Percentiles rank a stretch among this genome's conserved stretches.
Evolutionary conservation across 306 rosid species (phyloP).

Genomic region (Pyrus pyrifolia): DNA sequence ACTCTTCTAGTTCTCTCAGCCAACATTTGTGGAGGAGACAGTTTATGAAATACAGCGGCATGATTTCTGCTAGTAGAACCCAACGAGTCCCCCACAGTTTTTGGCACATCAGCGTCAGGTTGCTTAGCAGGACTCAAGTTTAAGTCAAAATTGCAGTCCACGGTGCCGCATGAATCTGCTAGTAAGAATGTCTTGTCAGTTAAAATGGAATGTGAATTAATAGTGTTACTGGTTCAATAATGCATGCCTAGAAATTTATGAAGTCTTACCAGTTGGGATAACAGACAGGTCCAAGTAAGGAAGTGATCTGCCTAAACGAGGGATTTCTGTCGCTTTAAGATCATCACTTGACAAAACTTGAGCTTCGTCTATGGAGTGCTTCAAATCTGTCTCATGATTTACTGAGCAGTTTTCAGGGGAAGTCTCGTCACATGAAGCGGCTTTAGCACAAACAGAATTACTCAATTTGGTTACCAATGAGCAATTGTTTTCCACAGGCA

Average conservation of each 20-base stretch:
- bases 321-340: constrained; percentile 8
- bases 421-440: constrained; percentile 21
- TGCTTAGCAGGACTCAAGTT: constrained; percentile 30
- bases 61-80: constrained; percentile 36
- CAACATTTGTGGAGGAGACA: constrained; percentile 23
- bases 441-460: constrained; percentile 21
- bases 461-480: constrained; percentile 33
- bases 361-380: constrained; percentile 30
- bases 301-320: constrained; percentile 10
- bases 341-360: constrained; percentile 15
- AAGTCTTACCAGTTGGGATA: constrained; percentile 34
- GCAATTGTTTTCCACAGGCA: constrained; percentile 21
- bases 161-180: constrained; percentile 31
- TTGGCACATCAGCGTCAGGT: constrained; percentile 17
- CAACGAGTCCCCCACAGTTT: constrained; percentile 21
- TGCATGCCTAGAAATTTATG: not conserved
- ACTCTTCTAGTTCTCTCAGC: constrained; percentile 11
- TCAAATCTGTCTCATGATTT: constrained; percentile 27
- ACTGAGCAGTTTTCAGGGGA: constrained; percentile 18
- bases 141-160: constrained; percentile 25
- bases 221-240: not conserved
- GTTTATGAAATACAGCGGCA: constrained; percentile 28
- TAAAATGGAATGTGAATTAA: not conserved
- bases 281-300: constrained; percentile 27
- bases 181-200: constrained; percentile 8